Evolutionary conservation across 805 yeast species (phyloP).

Genomic region (Ogataea minuta): DNA sequence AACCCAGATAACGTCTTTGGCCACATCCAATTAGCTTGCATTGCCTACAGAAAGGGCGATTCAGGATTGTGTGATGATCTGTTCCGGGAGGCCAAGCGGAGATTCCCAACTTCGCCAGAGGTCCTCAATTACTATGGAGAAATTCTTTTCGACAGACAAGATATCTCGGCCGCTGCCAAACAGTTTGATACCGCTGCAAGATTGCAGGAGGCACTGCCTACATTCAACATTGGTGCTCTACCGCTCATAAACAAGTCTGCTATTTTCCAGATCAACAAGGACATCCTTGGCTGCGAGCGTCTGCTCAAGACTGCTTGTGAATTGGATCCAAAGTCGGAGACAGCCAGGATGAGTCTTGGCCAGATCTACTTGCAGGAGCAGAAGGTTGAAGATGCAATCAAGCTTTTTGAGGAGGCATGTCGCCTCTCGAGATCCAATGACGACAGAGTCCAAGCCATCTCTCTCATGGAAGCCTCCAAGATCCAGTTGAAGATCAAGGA

Average conservation of each 20-base stretch:
- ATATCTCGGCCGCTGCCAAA: slow-evolving; percentile 65
- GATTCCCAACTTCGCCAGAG: slow-evolving; percentile 85
- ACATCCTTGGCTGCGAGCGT: slow-evolving; percentile 56
- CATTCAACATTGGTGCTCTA: slow-evolving; percentile 78
- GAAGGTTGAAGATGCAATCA: slow-evolving; percentile 76
- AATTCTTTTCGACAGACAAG: slow-evolving; percentile 79
- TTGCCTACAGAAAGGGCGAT: slow-evolving; percentile 76
- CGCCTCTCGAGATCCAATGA: slow-evolving; percentile 77
- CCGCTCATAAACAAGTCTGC: slow-evolving; percentile 91
- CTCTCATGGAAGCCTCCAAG: slow-evolving; percentile 89
- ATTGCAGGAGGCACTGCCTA: slow-evolving; percentile 68
- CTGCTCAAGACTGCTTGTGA: slow-evolving; percentile 73
- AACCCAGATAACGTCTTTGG: slow-evolving; percentile 79
- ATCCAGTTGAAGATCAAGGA: slow-evolving; percentile 76
- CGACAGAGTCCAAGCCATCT: slow-evolving; percentile 87
- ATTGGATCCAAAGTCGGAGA: slow-evolving; percentile 84
- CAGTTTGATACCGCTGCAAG: slow-evolving; percentile 86
- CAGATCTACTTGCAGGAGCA: slow-evolving; percentile 85
- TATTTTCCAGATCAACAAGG: slow-evolving; percentile 54
- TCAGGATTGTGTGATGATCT: slow-evolving; percentile 55
- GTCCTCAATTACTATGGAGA: slow-evolving; percentile 96
- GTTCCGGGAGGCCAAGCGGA: slow-evolving; percentile 66
- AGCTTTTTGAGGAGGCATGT: slow-evolving; percentile 78
- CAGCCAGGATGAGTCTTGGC: slow-evolving; percentile 87
- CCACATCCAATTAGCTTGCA: slow-evolving; percentile 89